A percentile compares a stretch with the other conserved stretches of the same genome.
phyloP scores from a whole-genome alignment of 2,329 filamentous ascomycete genomes.

The Aspergillus sp. region DNA sequence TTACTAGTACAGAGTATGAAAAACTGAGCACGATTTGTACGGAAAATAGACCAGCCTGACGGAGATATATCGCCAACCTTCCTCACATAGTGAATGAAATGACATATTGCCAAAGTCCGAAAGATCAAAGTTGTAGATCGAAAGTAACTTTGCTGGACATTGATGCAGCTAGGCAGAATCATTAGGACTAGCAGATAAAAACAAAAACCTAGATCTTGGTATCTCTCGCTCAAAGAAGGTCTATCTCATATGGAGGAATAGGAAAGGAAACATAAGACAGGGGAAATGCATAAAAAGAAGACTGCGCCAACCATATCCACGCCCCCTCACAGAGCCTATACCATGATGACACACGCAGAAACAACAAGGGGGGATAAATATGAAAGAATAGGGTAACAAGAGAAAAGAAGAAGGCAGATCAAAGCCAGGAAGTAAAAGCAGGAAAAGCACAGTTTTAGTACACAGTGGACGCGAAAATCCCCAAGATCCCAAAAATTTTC shows the following conservation, averaged over 20 bases:
- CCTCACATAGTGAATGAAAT: no score
- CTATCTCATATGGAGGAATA: constrained; percentile 29
- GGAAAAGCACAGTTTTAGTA: constrained; percentile 8
- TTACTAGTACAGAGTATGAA: no score
- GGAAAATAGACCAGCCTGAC: no score
- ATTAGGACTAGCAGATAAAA: constrained; percentile 9
- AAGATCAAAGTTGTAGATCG: no score
- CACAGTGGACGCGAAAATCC: constrained; percentile 14
- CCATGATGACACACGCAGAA: constrained; percentile 19
- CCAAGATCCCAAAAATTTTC: constrained; percentile 14
- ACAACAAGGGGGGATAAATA: constrained; percentile 7
- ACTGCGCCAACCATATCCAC: constrained; percentile 32
- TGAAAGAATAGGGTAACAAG: constrained; percentile 6
- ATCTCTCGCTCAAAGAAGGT: constrained; percentile 35
- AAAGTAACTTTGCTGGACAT: no score
- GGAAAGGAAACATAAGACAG: constrained; percentile 21
- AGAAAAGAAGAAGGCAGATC: constrained; percentile 10
- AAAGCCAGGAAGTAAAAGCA: constrained; percentile 7
- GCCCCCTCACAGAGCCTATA: constrained; percentile 24
- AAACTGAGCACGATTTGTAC: no score
- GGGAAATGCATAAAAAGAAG: constrained; percentile 26
- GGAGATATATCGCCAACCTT: no score
- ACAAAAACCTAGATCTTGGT: constrained; percentile 33
- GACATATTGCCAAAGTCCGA: no score
- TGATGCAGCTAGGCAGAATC: background rate